Evolutionary conservation across 257 asterid genomes (phyloP).

Genomic region (Gardenia jasminoides): DNA sequence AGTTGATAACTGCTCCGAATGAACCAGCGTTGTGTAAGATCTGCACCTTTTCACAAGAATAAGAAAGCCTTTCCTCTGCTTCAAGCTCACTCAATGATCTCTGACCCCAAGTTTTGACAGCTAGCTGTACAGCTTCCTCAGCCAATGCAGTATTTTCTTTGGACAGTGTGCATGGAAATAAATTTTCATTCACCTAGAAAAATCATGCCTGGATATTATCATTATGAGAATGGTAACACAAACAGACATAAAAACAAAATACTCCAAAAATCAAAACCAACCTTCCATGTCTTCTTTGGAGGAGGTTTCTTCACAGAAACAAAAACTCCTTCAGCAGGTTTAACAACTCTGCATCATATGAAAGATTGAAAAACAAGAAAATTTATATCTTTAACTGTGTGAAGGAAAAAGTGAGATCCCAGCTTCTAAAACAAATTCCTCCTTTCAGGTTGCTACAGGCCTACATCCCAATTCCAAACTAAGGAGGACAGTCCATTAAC

Average conservation of each 20-base stretch:
- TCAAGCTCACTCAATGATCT: conserved; percentile 90
- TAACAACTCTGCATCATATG: conserved; percentile 70
- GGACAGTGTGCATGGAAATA: conserved; percentile 81
- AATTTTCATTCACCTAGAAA: conserved; percentile 77
- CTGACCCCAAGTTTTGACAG: conserved; percentile 85
- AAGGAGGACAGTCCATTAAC: background rate
- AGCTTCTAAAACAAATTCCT: conserved; percentile 4
- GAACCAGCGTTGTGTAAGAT: conserved; percentile 14
- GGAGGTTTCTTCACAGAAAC: conserved; percentile 90
- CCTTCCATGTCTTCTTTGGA: conserved; percentile 91
- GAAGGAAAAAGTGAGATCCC: conserved; percentile 2
- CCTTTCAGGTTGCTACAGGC: background rate
- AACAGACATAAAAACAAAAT: conserved; percentile 17
- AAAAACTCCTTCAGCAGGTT: conserved; percentile 83
- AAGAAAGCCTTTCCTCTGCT: conserved; percentile 95
- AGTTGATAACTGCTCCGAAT: conserved; percentile 7
- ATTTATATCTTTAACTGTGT: conserved; percentile 5
- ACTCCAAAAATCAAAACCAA: conserved; percentile 27
- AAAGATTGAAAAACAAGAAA: conserved; percentile 23
- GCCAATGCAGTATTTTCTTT: conserved; percentile 67
- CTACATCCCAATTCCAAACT: background rate
- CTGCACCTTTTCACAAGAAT: conserved; percentile 94
- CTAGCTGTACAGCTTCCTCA: conserved; percentile 86
- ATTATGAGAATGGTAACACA: conserved; percentile 14
- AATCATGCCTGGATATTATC: conserved; percentile 21